A percentile compares a stretch with the other conserved stretches of the same genome.
phyloP scores from a whole-genome alignment of 306 rosid species.

The Begonia loranthoides region DNA sequence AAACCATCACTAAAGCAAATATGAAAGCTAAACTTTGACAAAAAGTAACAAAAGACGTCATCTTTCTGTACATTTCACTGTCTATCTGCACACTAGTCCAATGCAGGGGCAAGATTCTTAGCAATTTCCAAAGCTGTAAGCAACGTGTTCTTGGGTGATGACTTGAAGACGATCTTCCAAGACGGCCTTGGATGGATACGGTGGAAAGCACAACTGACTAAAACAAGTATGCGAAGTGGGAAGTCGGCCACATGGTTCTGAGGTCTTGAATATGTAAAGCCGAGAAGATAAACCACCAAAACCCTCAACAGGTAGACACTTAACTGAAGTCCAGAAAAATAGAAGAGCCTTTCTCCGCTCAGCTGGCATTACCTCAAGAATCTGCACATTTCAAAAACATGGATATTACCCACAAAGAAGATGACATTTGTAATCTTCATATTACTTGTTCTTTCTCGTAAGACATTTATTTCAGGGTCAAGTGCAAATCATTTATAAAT shows the following conservation, averaged over 20 bases:
- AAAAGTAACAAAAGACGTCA: no score
- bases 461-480: no score
- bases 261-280: conserved; percentile 44
- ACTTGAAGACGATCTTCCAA: conserved; percentile 50
- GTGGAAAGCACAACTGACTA: conserved; percentile 58
- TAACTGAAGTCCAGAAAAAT: conserved; percentile 83
- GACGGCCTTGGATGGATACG: conserved; percentile 38
- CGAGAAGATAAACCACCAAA: conserved; percentile 60
- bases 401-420: no score
- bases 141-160: conserved; percentile 80
- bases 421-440: no score
- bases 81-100: conserved; percentile 2
- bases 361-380: conserved; percentile 54
- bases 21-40: no score
- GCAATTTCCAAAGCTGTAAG: conserved; percentile 73
- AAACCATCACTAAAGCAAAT: no score
- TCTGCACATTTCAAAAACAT: conserved; percentile 18
- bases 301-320: conserved; percentile 82
- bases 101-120: conserved; percentile 14
- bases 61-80: no score
- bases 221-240: conserved; percentile 91
- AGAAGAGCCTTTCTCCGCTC: conserved; percentile 69
- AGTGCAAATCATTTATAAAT: no score
- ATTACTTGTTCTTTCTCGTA: no score
- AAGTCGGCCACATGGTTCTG: conserved; percentile 34